Conservation (phyloP, 2,329 filamentous ascomycete genomes). For the Phialemonium atrogriseum region DNA sequence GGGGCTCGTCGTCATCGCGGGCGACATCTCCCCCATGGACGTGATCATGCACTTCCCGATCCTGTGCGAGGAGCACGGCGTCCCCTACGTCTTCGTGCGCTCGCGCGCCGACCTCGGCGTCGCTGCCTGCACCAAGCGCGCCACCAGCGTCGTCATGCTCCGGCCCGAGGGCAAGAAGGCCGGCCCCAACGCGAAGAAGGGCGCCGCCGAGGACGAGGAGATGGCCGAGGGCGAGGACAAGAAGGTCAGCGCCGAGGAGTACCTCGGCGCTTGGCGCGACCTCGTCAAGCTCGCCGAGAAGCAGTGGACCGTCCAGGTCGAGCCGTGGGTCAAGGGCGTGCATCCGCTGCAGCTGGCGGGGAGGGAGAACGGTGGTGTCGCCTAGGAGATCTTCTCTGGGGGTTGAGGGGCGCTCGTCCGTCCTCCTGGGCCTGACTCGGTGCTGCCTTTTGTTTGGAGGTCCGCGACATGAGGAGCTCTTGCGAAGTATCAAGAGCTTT, state of each 20-base stretch:
- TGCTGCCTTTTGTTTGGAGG: no score
- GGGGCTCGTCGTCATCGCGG: conserved; percentile 82
- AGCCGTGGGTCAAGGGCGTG: conserved; percentile 19
- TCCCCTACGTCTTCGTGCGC: conserved; percentile 92
- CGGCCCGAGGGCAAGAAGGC: conserved; percentile 41
- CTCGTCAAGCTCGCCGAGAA: conserved; percentile 59
- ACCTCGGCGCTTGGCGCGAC: conserved; percentile 55
- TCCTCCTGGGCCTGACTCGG: no score
- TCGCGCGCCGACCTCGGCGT: conserved; percentile 90
- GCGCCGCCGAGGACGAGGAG: conserved; percentile 31
- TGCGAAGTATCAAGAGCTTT: no score
- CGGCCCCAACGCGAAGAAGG: conserved; percentile 32
- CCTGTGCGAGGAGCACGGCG: conserved; percentile 95
- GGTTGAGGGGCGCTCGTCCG: no score
- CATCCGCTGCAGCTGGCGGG: conserved; percentile 15
- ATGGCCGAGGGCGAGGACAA: conserved; percentile 28
- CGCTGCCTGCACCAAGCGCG: conserved; percentile 89
- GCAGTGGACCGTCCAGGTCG: conserved; percentile 50
- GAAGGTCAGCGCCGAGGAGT: conserved; percentile 49
- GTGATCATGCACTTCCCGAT: conserved; percentile 98
- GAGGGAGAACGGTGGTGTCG: not conserved
- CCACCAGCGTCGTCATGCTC: conserved; percentile 93
- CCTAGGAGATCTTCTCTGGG: no score
- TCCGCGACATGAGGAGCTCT: no score
- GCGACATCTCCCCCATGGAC: conserved; percentile 96